phyloP scores from a whole-genome alignment of 257 asterid genomes.

The Anisodus acutangulus region DNA sequence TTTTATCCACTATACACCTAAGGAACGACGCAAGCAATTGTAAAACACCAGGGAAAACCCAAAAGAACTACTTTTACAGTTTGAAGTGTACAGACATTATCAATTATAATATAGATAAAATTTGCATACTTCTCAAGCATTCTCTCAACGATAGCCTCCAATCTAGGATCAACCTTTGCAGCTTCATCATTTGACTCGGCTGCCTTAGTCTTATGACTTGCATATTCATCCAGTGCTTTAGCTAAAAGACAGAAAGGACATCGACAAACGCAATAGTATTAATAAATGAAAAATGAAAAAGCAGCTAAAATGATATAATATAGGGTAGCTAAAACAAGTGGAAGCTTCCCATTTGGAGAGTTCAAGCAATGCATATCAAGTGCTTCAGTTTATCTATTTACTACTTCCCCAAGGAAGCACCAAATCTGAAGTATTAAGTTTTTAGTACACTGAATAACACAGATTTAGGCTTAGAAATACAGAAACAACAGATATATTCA shows the following conservation, averaged over 20 bases:
- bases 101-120: conserved; percentile 21
- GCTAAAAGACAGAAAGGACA: conserved; percentile 47
- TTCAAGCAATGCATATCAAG: conserved; percentile 3
- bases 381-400: neutral
- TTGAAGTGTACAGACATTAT: conserved; percentile 4
- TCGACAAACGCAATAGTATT: neutral
- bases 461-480: neutral
- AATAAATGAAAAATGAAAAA: conserved; percentile 16
- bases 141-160: conserved; percentile 92
- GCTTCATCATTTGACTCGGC: conserved; percentile 71
- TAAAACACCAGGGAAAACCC: conserved; percentile 21
- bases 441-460: conserved; percentile 19
- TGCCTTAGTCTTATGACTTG: conserved; percentile 74
- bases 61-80: neutral
- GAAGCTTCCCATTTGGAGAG: neutral
- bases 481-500: neutral
- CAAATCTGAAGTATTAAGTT: conserved; percentile 5
- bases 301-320: neutral
- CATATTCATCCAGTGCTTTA: conserved; percentile 93
- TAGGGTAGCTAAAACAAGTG: conserved; percentile 5
- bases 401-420: conserved; percentile 21
- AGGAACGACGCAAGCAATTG: conserved; percentile 21
- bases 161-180: conserved; percentile 70
- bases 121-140: conserved; percentile 88
- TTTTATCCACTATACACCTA: conserved; percentile 85